Base-by-base conservation (phyloP, 805 yeast genomes). In the Yarrowia sp. region DNA sequence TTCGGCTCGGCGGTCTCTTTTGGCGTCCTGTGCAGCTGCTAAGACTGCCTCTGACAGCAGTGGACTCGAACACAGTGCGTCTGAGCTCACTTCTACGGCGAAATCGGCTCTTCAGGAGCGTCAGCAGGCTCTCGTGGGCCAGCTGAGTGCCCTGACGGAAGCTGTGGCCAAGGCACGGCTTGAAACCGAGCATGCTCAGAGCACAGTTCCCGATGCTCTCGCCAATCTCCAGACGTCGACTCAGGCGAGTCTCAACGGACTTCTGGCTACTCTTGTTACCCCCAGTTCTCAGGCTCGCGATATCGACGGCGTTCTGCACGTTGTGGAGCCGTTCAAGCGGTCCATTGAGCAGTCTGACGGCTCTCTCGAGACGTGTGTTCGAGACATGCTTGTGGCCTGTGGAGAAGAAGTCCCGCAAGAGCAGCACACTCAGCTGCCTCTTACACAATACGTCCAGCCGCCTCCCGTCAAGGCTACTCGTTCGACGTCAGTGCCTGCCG, bases 151-250 rank as follows among this genome's bases (percentile, higher is more conserved):
- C 7, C 42, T 51, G 1, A 35, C 58, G 3, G 42, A 33, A 1
- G 58, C 58, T 2, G 58, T 51, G 16, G n/a, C 41, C 42, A 51
- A 51, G 21, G 58, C 58, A 13, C 19, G 36, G 18, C 32, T 35
- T 14, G 58, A 51, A 51, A 51, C 58, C 24, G 32, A 51, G 16
- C 58, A 51, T 12, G 58, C 58, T 19, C 58, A 51, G 31, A 24
- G 42, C 24, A 22, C 42, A 12, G 58, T 51, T 51, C 58, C 58
- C 3, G 58, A 51, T 25, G 58, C 58, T 7, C 35, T 51, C 2
- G 22, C 42, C 16, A 51, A 33, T 39, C 21, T 33, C 8, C 58
- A 51, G 22, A 51, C 42, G 6, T n/a, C 58, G 7, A 51, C 58
- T 6, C 58, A 35, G 18, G 22, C 42, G 0, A 33, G 42, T 24